Evolutionary conservation across 2,329 filamentous ascomycete species (phyloP).

Genomic region (Helotiales sp.): DNA sequence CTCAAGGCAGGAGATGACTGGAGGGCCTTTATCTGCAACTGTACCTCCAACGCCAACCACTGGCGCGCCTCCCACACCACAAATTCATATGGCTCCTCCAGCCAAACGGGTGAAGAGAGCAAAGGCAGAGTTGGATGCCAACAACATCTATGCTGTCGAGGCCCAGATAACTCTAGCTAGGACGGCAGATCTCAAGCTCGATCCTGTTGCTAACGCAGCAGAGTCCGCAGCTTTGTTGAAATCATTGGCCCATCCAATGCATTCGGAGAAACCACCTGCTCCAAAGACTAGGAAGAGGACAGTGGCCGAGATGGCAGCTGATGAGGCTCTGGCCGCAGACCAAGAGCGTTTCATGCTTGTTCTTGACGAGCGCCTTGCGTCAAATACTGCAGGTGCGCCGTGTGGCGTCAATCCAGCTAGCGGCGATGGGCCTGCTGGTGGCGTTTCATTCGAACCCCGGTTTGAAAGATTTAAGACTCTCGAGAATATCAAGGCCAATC

Average conservation of each 20-base stretch:
- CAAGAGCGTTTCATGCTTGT: slow-evolving; percentile 92
- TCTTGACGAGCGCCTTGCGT: slow-evolving; percentile 77
- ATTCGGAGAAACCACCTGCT: slow-evolving; percentile 73
- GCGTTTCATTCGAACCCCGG: slow-evolving; percentile 75
- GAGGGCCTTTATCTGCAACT: slow-evolving; percentile 44
- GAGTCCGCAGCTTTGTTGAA: slow-evolving; percentile 74
- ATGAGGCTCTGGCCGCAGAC: slow-evolving; percentile 87
- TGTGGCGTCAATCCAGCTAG: slow-evolving; percentile 60
- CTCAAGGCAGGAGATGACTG: slow-evolving; percentile 38
- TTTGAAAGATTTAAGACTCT: slow-evolving; percentile 93
- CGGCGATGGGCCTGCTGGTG: slow-evolving; percentile 70
- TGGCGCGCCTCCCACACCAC: slow-evolving; percentile 59
- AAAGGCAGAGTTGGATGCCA: slow-evolving; percentile 74
- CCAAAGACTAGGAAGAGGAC: slow-evolving; percentile 92
- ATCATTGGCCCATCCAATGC: slow-evolving; percentile 71
- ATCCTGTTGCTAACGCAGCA: slow-evolving; percentile 68
- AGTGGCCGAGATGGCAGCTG: slow-evolving; percentile 89
- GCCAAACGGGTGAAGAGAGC: slow-evolving; percentile 69
- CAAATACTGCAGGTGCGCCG: slow-evolving; percentile 57
- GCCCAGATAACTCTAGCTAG: slow-evolving; percentile 73
- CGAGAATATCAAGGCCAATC: slow-evolving; percentile 77
- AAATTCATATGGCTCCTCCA: slow-evolving; percentile 55
- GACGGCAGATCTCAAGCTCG: slow-evolving; percentile 72
- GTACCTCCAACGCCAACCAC: slow-evolving; percentile 66
- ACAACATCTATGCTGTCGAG: slow-evolving; percentile 73